phyloP scores from a whole-genome alignment of 2,329 filamentous ascomycete genomes.

The Diaporthe australafricana region DNA sequence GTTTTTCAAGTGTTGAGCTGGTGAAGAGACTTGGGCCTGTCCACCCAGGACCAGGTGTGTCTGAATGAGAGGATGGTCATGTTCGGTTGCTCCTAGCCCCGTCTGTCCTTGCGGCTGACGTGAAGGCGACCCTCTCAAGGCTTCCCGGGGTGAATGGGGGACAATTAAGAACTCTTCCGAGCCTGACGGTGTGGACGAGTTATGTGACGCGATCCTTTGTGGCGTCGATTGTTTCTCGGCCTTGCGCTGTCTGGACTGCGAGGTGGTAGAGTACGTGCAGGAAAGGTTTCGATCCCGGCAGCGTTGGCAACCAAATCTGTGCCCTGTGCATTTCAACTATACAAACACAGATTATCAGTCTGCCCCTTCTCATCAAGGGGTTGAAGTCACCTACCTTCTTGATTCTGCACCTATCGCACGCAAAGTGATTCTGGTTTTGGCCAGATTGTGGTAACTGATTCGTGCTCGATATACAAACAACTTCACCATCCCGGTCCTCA shows the following conservation, averaged over 20 bases:
- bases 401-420: slow-evolving; percentile 19
- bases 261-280: slow-evolving; percentile 6
- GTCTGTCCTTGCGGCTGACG: not conserved
- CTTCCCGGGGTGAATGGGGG: not conserved
- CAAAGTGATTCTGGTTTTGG: slow-evolving; percentile 22
- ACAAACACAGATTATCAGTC: not conserved
- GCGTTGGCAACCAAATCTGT: slow-evolving; percentile 18
- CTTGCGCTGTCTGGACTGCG: slow-evolving; percentile 6
- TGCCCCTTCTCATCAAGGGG: not conserved
- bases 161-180: not conserved
- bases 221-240: not conserved
- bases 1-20: not conserved
- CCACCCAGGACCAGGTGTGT: not conserved
- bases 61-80: not conserved
- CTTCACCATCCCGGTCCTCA: slow-evolving; percentile 11
- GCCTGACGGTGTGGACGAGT: not conserved
- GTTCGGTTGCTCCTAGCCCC: not conserved
- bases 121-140: not conserved
- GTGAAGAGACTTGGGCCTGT: not conserved
- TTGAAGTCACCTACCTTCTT: not conserved
- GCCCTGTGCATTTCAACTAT: slow-evolving; percentile 20
- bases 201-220: not conserved
- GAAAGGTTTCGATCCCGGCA: slow-evolving; percentile 17
- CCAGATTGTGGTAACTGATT: slow-evolving; percentile 25
- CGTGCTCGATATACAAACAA: slow-evolving; percentile 20